Evolutionary conservation across 2,329 filamentous ascomycete genomes (phyloP), one percentile per base, ranked within the genome.

Genomic region (Cadophora gregata): DNA sequence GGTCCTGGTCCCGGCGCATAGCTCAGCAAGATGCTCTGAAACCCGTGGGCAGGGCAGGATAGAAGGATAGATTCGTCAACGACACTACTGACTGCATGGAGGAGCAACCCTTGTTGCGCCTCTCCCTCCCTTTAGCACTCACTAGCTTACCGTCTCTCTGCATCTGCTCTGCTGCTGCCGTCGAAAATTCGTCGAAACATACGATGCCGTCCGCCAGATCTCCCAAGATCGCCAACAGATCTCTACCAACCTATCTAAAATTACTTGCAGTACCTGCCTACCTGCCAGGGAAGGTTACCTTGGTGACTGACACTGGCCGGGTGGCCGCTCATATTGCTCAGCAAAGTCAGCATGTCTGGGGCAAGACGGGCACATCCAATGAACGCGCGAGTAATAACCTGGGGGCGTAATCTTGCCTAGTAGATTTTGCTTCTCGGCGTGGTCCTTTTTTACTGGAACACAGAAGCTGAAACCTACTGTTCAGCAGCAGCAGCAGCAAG

Each of bases 321-420:
- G 19, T 47, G 42, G 42, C 19, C 42, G 19, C 19, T 47, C 42
- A 47, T 21, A 21, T 6, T 21, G 19, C 21, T 21, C 42, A 31
- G 33, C 33, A 25, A 58, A 42, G 12, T 25, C 38, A 42, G 38
- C 12, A 42, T 42, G 38, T 42, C 5, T 42, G 38, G 10, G 10
- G 31, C 5, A 33, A n/a, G n/a, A 58, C 36, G n/a, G 42, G 42
- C 42, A 47, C 42, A 47, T 42, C 55, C 31, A 38, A 58, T 58
- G 31, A 58, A 25, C 33, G 6, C 19, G 9, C 12, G 42, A 58
- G 42, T 42, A 33, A 38, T 12, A 25, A 19, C 50, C 27, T 27
- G 50, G 55, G 55, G 55, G 55, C 55, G 55, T 24, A 42, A 58
- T 58, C n/a, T 58, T 58, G 55, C 55, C 55, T 42, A 31, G 9